Evolutionary conservation across 2,329 filamentous ascomycete species (phyloP).

Genomic region (Byssochlamys sp.): DNA sequence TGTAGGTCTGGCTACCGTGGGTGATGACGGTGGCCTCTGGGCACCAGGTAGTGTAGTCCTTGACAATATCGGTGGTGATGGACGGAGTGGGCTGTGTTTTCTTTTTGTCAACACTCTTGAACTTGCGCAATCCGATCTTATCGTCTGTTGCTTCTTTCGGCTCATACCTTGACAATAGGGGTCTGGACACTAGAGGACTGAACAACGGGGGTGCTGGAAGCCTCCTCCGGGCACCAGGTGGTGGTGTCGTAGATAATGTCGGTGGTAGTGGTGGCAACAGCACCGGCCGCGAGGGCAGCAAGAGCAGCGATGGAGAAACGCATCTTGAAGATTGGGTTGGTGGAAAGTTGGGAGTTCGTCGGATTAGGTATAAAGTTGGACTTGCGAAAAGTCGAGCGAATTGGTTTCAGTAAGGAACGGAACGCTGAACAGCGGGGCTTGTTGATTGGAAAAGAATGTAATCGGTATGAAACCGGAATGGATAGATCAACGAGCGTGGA

Average conservation of each 20-base stretch:
- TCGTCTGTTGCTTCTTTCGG: constrained; percentile 6
- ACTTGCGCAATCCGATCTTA: not conserved
- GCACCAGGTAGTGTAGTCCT: constrained; percentile 62
- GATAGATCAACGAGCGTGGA: constrained; percentile 10
- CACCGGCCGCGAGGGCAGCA: constrained; percentile 32
- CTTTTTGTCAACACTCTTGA: constrained; percentile 20
- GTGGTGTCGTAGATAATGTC: not conserved
- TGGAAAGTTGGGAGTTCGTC: not conserved
- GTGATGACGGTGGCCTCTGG: constrained; percentile 55
- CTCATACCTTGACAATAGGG: constrained; percentile 2
- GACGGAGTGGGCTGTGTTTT: constrained; percentile 22
- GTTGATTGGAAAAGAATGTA: constrained; percentile 26
- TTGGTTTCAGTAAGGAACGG: not conserved
- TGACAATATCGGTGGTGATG: constrained; percentile 57
- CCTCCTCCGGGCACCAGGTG: constrained; percentile 15
- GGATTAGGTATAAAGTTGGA: not conserved
- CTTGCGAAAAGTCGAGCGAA: constrained; percentile 1
- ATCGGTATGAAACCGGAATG: constrained; percentile 24
- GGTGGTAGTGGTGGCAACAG: constrained; percentile 16
- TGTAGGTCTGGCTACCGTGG: constrained; percentile 58
- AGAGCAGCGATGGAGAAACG: constrained; percentile 39
- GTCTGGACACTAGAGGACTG: constrained; percentile 18
- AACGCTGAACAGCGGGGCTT: not conserved
- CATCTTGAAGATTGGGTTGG: constrained; percentile 32
- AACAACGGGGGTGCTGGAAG: constrained; percentile 40